Evolutionary conservation across 345 rosid species (phyloP).

Genomic region (Ceriops decandra): DNA sequence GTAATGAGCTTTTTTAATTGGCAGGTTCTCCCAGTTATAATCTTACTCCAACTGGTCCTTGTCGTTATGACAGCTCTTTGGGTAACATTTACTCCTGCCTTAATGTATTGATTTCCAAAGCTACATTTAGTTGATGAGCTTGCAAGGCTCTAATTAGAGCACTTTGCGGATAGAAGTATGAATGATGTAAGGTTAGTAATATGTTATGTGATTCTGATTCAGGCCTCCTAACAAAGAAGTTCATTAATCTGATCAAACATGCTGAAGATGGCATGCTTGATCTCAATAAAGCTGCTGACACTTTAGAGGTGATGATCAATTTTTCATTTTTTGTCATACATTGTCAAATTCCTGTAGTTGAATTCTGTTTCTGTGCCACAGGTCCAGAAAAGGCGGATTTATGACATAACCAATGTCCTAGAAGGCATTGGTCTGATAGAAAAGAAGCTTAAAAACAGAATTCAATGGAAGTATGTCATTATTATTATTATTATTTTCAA

Average conservation of each 20-base stretch:
- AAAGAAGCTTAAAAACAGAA: constrained; percentile 92
- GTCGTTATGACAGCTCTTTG: constrained; percentile 97
- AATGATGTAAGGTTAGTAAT: no score
- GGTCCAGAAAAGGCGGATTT: constrained; percentile 99
- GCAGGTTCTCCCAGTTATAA: constrained; percentile 93
- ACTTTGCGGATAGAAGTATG: neutral
- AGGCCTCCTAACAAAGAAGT: constrained; percentile 98
- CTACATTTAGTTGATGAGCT: neutral
- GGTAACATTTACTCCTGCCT: constrained; percentile 49
- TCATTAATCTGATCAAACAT: constrained; percentile 87
- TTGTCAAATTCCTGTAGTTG: constrained; percentile 17
- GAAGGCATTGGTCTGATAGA: constrained; percentile 99
- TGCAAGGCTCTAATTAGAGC: neutral
- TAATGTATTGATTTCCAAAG: constrained; percentile 1
- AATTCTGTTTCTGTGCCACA: constrained; percentile 28
- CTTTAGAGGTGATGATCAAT: constrained; percentile 61
- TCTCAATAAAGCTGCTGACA: constrained; percentile 92
- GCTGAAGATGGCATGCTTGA: constrained; percentile 97
- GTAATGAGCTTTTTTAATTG: constrained; percentile 31
- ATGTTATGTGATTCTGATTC: constrained; percentile 23
- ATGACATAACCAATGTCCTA: constrained; percentile 95
- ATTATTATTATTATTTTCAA: neutral
- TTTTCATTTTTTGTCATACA: constrained; percentile 3
- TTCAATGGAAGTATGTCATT: constrained; percentile 87
- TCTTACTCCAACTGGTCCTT: constrained; percentile 63